phyloP scores from a whole-genome alignment of 352 stramenopile species.

The Phytophthora citricola region DNA sequence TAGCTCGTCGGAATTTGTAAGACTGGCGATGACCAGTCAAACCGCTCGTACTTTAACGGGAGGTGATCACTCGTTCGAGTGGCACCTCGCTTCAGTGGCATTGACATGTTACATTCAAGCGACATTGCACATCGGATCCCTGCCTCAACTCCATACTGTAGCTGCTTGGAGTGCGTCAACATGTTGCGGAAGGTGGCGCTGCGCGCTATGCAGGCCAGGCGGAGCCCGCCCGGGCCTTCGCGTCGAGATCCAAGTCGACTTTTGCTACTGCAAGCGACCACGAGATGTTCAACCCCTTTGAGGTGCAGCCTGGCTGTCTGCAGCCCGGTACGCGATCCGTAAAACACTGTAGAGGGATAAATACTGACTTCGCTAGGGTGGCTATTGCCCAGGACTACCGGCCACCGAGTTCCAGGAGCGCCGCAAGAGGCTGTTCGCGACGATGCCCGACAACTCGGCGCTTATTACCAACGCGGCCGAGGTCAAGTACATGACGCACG shows the following conservation, averaged over 20 bases:
- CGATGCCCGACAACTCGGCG: slow-evolving; percentile 73
- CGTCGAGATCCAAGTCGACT: slow-evolving; percentile 22
- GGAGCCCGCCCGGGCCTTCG: slow-evolving; percentile 4
- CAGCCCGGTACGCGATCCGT: slow-evolving; percentile 46
- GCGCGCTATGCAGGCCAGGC: slow-evolving; percentile 2
- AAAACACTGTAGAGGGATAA: neutral
- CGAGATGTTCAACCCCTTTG: slow-evolving; percentile 55
- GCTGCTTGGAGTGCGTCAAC: neutral
- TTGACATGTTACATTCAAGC: too few relatives aligned
- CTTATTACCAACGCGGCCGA: slow-evolving; percentile 75
- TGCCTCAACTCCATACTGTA: neutral
- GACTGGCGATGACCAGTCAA: slow-evolving; percentile 31
- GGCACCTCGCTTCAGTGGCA: too few relatives aligned
- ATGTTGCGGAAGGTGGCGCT: slow-evolving; percentile 29
- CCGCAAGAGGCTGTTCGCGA: slow-evolving; percentile 64
- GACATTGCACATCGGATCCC: too few relatives aligned
- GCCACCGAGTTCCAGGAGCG: slow-evolving; percentile 71
- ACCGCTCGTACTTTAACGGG: slow-evolving; percentile 25
- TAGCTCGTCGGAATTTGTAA: slow-evolving; percentile 19
- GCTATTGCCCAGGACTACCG: slow-evolving; percentile 44
- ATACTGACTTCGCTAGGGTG: neutral
- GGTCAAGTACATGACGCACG: slow-evolving; percentile 89
- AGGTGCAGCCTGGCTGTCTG: slow-evolving; percentile 50
- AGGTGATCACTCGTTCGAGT: neutral
- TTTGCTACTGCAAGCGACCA: slow-evolving; percentile 40